Evolutionary conservation across 2,329 filamentous ascomycete species (phyloP), one percentile per base, ranked within the genome.

Genomic region (Lithohypha guttulata): DNA sequence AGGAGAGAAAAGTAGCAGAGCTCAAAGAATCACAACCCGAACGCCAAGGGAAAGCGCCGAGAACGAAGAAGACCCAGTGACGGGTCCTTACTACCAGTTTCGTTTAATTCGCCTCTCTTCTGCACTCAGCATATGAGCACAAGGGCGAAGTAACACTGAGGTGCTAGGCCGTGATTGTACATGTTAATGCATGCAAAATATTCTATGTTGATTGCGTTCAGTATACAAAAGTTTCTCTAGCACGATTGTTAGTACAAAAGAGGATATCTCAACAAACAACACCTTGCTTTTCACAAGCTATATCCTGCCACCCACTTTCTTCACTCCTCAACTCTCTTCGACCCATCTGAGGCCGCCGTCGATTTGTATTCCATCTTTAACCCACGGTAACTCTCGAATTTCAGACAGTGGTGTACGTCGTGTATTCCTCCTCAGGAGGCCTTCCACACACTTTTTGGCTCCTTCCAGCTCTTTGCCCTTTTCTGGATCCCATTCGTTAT

Each of bases 401-500:
- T 83, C 79, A 33, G 79, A 73, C 42, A 96, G 62, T 6, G 71
- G 70, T 75, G 83, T 86, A 35, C 91, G 73, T 42, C 78, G 83
- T 32, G 83, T 77, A 2, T 83, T 84, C 46, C 93, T 78, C 61
- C 84, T 89, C 41, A 98, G 61, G 13, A 96, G 62, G 0, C 79
- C 83, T 55, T 95, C 87, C 0, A 93, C 87, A 39, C 86, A 81
- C 29, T 77, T 69, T 63, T 81, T 81, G 5, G 85, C 87, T 1
- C 84, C 85, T 25, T 77, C 69, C 37, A 93, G 71, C 1, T 73
- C 80, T 34, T 66, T 68, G 4, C 72, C 75, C 42, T 73, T 72
- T 73, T 77, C 50, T 58, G 68, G 45, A 66, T 94, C 85, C 69
- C 93, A 91, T 39, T 94, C 85, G 23, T 85, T 86, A 40, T 93